These are phyloP conservation scores for Candida hispaniensis DNA, from an alignment of 805 yeast genomes.

Conservation along the genomic window DNA sequence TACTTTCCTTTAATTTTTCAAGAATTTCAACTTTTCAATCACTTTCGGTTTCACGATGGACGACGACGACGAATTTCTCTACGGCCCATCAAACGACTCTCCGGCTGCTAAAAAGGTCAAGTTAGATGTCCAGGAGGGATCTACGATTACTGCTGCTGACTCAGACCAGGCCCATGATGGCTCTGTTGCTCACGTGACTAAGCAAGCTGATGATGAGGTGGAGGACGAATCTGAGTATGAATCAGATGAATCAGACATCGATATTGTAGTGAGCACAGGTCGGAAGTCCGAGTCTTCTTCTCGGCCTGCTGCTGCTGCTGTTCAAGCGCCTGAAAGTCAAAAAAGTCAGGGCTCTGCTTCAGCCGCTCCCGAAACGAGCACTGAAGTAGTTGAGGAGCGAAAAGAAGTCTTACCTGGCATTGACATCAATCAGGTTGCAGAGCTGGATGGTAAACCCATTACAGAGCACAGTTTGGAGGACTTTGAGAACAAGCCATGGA, in stretches of 20 bases:
- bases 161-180: slow-evolving; percentile 24
- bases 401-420: slow-evolving; percentile 32
- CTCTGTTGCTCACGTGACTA: slow-evolving; percentile 20
- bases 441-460: slow-evolving; percentile 68
- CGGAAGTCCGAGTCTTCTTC: slow-evolving; percentile 6
- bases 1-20: no score
- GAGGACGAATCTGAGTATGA: slow-evolving; percentile 20
- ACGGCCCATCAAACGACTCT: no score
- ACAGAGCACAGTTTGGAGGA: slow-evolving; percentile 71
- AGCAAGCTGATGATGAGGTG: slow-evolving; percentile 21
- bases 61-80: slow-evolving; percentile 18
- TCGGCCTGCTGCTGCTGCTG: slow-evolving; percentile 17
- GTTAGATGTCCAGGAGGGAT: no score
- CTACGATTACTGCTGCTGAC: no score
- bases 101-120: no score
- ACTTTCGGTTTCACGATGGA: slow-evolving; percentile 16
- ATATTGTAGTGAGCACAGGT: slow-evolving; percentile 14
- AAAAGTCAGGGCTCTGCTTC: slow-evolving; percentile 18
- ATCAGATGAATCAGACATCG: slow-evolving; percentile 16
- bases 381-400: slow-evolving; percentile 20
- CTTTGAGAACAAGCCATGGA: slow-evolving; percentile 93
- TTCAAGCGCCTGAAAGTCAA: slow-evolving; percentile 5
- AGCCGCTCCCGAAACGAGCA: slow-evolving; percentile 21
- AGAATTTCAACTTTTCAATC: no score
- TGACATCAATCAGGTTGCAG: slow-evolving; percentile 65